Base-by-base conservation (phyloP, 257 asterid genomes). In the Solanum chmielewskii region DNA sequence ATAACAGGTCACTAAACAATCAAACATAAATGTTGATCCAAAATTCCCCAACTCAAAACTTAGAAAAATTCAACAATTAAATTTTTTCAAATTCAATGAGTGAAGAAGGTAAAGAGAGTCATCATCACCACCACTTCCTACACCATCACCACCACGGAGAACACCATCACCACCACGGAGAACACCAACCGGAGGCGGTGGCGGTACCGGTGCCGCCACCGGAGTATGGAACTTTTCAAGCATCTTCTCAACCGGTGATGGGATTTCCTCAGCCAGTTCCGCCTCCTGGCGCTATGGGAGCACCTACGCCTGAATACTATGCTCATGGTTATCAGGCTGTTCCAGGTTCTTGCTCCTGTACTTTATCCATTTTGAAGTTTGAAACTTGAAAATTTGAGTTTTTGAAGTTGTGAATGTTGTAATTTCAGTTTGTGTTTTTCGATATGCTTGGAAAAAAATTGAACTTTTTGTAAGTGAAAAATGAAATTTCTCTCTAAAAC, bases 251-350 rank as follows among this genome's bases (percentile, higher is more conserved):
- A 84, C 89, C 96, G 70, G 98, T 93, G 85, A 83, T 88, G 37
- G 99, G 98, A 75, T 95, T 95, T 73, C 99, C 99, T 89, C 99
- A 95, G 88, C 98, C 99, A 3, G 93, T 91, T 83, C 97, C 98
- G 29, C 99, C 99, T n/a, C 98, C 98, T 3, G 99, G 98, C 2
- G 77, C 86, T 86, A 87, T 91, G 35, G 31, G 82, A 6, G 93
- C 87, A 14, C 89, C 93, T 14, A 90, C 90, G 0, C 69, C 93
- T 42, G 93, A 93, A 11, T 93, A 92, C 83, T 93, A 96, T 86
- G 90, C 93, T 82, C 98, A 93, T 86, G 98, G 98, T 59, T 96
- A 96, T 91, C 99, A 96, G 87, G 90, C 96, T 82, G 96, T 95
- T 47, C 96, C 96, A 88, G 99, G 98, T 96, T 75, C 73, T 11